phyloP scores from a whole-genome alignment of 805 yeast genomes.

The Lachancea nothofagi region DNA sequence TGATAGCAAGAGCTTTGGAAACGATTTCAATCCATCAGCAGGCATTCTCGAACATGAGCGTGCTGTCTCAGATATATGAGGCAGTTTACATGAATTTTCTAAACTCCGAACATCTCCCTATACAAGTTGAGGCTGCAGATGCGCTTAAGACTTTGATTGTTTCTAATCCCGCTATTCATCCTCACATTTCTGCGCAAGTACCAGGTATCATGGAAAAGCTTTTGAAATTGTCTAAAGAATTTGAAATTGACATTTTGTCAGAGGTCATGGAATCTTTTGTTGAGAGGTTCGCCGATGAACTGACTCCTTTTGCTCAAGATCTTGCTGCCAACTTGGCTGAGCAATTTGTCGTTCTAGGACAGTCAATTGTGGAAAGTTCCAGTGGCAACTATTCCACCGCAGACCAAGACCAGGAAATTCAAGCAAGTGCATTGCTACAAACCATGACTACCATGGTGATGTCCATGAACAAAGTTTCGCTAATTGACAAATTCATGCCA shows the following conservation, averaged over 20 bases:
- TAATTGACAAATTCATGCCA: conserved; percentile 53
- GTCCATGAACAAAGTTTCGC: conserved; percentile 53
- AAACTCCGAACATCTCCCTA: conserved; percentile 52
- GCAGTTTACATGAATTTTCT: conserved; percentile 37
- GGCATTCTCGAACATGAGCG: conserved; percentile 34
- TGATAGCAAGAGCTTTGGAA: conserved; percentile 69
- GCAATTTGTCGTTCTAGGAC: conserved; percentile 54
- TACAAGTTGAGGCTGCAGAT: conserved; percentile 80
- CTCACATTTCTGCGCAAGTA: conserved; percentile 64
- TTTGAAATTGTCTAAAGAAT: conserved; percentile 65
- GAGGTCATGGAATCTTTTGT: conserved; percentile 96
- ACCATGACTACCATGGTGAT: conserved; percentile 70
- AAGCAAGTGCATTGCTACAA: conserved; percentile 60
- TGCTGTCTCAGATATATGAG: conserved; percentile 38
- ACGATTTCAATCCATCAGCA: conserved; percentile 40
- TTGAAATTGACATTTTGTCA: conserved; percentile 80
- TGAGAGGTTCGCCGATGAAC: conserved; percentile 76
- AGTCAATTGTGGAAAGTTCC: conserved; percentile 48
- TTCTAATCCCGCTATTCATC: conserved; percentile 57
- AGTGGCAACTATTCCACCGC: conserved; percentile 32
- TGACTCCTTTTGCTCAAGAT: conserved; percentile 81
- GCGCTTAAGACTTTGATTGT: conserved; percentile 75
- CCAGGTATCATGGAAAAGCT: conserved; percentile 78
- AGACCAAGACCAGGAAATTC: conserved; percentile 58
- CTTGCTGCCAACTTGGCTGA: conserved; percentile 53